Evolutionary conservation across 148 eudicot species (phyloP).

Genomic region (Rhododendron henanense): DNA sequence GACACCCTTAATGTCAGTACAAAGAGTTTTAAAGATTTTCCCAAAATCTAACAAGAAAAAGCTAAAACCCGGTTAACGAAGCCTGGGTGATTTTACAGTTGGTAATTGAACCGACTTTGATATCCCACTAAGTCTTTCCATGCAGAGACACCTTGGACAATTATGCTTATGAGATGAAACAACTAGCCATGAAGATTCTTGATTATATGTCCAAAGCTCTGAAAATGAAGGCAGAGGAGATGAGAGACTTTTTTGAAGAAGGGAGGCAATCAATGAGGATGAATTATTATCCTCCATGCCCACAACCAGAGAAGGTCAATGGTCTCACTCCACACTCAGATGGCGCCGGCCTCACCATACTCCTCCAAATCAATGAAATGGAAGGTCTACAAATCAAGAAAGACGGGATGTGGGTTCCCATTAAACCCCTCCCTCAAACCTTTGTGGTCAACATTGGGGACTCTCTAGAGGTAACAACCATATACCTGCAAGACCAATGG

Average conservation of each 20-base stretch:
- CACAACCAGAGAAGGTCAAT: slow-evolving; percentile 20
- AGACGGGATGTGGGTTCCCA: background rate
- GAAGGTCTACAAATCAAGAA: background rate
- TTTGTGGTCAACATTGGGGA: slow-evolving; percentile 13
- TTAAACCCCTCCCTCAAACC: slow-evolving; percentile 14
- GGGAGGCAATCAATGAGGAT: slow-evolving; percentile 8
- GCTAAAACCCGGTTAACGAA: background rate
- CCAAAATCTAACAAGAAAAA: background rate
- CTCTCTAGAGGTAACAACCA: slow-evolving; percentile 1
- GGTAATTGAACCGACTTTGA: background rate
- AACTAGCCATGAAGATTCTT: slow-evolving; percentile 13
- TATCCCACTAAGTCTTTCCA: background rate
- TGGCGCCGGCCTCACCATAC: background rate
- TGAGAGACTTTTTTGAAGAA: slow-evolving; percentile 14
- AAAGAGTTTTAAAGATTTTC: background rate
- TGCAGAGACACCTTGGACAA: slow-evolving; percentile 15
- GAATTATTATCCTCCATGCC: slow-evolving; percentile 36
- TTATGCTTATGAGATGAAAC: slow-evolving; percentile 11
- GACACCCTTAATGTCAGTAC: no score
- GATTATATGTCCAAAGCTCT: slow-evolving; percentile 15
- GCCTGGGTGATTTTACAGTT: background rate
- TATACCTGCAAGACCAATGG: background rate
- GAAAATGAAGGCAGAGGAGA: slow-evolving; percentile 8
- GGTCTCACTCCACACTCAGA: slow-evolving; percentile 26
- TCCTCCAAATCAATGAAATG: slow-evolving; percentile 8